These are phyloP conservation scores for Cryptococcus maquisensis DNA, from an alignment of 1,284 basidiomycete genomes.

Conservation along the genomic window DNA sequence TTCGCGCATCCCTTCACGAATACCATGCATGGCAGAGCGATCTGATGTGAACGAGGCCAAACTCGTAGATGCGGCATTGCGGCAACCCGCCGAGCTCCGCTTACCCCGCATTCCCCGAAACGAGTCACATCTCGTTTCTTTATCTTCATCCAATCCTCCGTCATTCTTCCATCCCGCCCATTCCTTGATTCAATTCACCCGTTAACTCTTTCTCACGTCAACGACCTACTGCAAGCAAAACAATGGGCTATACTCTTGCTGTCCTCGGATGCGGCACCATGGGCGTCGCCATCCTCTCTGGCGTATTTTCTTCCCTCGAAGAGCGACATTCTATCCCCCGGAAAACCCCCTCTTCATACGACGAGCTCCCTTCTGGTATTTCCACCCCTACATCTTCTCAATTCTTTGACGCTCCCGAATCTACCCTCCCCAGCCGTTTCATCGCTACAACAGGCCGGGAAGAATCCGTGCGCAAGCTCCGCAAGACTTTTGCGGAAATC, in stretches of 20 bases:
- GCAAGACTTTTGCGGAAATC: slow-evolving; percentile 59
- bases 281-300: slow-evolving; percentile 93
- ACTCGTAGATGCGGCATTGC: no score
- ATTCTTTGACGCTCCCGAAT: slow-evolving; percentile 54
- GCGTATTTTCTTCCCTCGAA: slow-evolving; percentile 45
- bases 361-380: slow-evolving; percentile 73
- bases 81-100: no score
- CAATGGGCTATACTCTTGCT: slow-evolving; percentile 53
- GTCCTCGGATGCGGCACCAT: slow-evolving; percentile 83
- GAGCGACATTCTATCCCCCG: slow-evolving; percentile 29
- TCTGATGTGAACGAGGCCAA: no score
- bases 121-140: no score
- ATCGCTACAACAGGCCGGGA: slow-evolving; percentile 79
- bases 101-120: no score
- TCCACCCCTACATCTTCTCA: slow-evolving; percentile 60
- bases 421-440: slow-evolving; percentile 72
- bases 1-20: no score
- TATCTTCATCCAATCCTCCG: no score
- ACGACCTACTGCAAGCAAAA: slow-evolving; percentile 8
- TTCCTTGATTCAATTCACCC: no score
- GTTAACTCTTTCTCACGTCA: background rate
- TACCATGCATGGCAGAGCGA: no score
- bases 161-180: no score
- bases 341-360: slow-evolving; percentile 44
- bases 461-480: slow-evolving; percentile 72